Evolutionary conservation across 2,329 filamentous ascomycete genomes (phyloP).

Genomic region (Ceratocystis cacaofunesta): DNA sequence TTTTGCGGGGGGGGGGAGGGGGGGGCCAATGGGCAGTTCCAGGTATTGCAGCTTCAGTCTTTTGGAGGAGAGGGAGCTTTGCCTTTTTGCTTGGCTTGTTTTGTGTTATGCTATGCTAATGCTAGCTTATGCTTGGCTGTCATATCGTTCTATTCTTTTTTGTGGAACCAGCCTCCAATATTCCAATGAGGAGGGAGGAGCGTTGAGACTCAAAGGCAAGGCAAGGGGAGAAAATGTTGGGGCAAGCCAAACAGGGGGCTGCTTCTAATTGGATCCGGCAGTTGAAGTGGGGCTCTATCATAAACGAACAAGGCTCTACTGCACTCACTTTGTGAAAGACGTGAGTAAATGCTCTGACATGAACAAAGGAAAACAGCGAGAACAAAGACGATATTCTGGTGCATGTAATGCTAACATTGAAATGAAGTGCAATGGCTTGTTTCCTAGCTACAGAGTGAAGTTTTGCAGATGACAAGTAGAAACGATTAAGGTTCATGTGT

Average conservation of each 20-base stretch:
- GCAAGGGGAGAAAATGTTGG: constrained; percentile 2
- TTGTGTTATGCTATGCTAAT: constrained; percentile 4
- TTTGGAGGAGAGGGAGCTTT: neutral
- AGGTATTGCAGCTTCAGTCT: neutral
- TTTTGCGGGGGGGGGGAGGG: too few relatives aligned
- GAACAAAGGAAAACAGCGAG: neutral
- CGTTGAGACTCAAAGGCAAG: neutral
- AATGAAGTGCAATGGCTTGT: too few relatives aligned
- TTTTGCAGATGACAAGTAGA: too few relatives aligned
- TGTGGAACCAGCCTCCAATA: neutral
- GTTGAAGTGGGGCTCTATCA: neutral
- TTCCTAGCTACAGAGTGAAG: too few relatives aligned
- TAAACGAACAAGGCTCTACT: neutral
- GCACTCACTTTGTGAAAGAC: neutral
- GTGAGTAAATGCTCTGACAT: neutral
- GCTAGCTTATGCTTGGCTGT: constrained; percentile 1
- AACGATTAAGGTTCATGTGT: too few relatives aligned
- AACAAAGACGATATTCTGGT: neutral
- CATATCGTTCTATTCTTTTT: neutral
- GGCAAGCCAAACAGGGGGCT: constrained; percentile 8
- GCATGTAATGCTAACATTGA: too few relatives aligned
- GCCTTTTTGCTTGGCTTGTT: neutral
- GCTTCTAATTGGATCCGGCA: neutral
- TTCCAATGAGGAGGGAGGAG: neutral
- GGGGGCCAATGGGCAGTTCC: neutral